Evolutionary conservation across 2,329 filamentous ascomycete species (phyloP).

Genomic region (Sporothrix dimorphospora): DNA sequence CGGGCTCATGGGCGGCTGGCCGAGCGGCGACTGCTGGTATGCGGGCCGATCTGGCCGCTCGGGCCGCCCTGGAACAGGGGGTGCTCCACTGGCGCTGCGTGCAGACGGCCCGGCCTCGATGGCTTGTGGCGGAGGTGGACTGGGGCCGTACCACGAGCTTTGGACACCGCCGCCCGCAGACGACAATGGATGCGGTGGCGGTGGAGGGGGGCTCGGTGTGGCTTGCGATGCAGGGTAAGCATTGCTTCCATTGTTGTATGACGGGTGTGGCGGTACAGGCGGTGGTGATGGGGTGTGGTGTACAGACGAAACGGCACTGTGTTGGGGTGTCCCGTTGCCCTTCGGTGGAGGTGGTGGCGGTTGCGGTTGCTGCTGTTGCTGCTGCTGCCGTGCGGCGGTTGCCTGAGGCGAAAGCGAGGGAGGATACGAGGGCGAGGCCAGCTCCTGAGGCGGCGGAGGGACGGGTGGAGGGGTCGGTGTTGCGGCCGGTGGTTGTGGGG

Average conservation of each 20-base stretch:
- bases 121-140: conserved; percentile 26
- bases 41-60: conserved; percentile 23
- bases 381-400: not conserved
- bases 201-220: conserved; percentile 19
- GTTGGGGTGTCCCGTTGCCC: conserved; percentile 39
- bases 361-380: not conserved
- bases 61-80: conserved; percentile 30
- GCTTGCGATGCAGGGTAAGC: not conserved
- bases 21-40: conserved; percentile 34
- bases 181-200: conserved; percentile 7
- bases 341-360: conserved; percentile 62
- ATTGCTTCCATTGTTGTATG: not conserved
- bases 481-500: conserved; percentile 30
- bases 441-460: conserved; percentile 62
- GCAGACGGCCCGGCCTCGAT: conserved; percentile 25
- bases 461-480: conserved; percentile 35
- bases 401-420: conserved; percentile 32
- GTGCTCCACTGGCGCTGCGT: not conserved
- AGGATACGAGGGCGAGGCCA: conserved; percentile 41
- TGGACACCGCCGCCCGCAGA: conserved; percentile 4
- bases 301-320: not conserved
- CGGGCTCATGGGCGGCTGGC: conserved; percentile 37
- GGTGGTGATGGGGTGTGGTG: conserved; percentile 29
- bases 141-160: conserved; percentile 29
- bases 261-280: conserved; percentile 31